Base-by-base conservation (phyloP, 2,329 filamentous ascomycete genomes). In the Coniochaeta sp. region DNA sequence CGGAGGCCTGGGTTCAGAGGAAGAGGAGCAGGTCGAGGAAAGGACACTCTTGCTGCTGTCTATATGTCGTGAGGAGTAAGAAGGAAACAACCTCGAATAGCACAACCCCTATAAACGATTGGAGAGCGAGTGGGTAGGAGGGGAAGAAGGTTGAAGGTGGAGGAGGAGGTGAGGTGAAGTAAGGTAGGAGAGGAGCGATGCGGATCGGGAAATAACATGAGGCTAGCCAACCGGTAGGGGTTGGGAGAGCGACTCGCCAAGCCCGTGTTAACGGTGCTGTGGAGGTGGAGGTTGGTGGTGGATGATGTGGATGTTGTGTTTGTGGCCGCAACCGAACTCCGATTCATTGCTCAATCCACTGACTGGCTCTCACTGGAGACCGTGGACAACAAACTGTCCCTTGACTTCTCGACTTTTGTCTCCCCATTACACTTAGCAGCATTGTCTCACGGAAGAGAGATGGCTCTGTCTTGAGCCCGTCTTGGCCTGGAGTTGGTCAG, bases 181-280 rank as follows among this genome's bases (percentile, higher is more conserved):
- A 31, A 27, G 18, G 48, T n/a, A 38, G 48, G 12, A 31, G 26
- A 50, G 32, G 28, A 38, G 33, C 14, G 13, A 20, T 27, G 45
- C 26, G 18, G 32, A 12, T 50, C 32, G 31, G 32, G 48, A 22
- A 31, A 18, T 50, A n/a, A n/a, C n/a, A n/a, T n/a, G n/a, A n/a
- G n/a, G n/a, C n/a, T n/a, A n/a, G n/a, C n/a, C n/a, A n/a, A n/a
- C n/a, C n/a, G n/a, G n/a, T n/a, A n/a, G 40, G 20, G 40, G n/a
- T n/a, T 46, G n/a, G 40, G 20, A 46, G 20, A 28, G 22, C n/a
- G n/a, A n/a, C 13, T 28, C n/a, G 33, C 18, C 35, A 26, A 42
- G 38, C 20, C n/a, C 45, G 45, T 31, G 45, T 31, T 24, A 38
- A 50, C 28, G 48, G 48, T 55, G 20, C 5, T 33, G 22, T 45